Evolutionary conservation across 1,139 yeast genomes (phyloP).

Genomic region (Citeromyces hawaiiensis): DNA sequence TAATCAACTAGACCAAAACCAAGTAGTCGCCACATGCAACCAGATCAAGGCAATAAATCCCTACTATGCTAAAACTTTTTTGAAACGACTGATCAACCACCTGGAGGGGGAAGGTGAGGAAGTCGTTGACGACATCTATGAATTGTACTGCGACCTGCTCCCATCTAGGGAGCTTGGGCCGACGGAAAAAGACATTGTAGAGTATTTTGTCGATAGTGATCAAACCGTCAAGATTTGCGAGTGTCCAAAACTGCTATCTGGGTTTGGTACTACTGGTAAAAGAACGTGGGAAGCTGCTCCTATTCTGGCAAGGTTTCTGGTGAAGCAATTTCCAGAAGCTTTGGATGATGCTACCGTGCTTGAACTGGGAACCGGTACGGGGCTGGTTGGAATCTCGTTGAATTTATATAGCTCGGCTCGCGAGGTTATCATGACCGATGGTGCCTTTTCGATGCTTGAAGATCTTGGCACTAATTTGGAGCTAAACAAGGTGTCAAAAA

Average conservation of each 20-base stretch:
- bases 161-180: constrained; percentile 21
- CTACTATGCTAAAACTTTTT: constrained; percentile 32
- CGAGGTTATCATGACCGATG: constrained; percentile 56
- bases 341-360: constrained; percentile 22
- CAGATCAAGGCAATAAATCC: constrained; percentile 20
- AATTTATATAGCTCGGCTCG: constrained; percentile 15
- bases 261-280: constrained; percentile 73
- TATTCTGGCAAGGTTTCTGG: constrained; percentile 40
- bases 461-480: constrained; percentile 29
- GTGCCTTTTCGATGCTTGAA: constrained; percentile 53
- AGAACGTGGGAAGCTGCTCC: constrained; percentile 94
- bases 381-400: constrained; percentile 57
- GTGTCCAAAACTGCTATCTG: constrained; percentile 52
- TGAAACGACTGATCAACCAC: constrained; percentile 24
- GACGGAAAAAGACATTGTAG: constrained; percentile 31
- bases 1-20: neutral
- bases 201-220: constrained; percentile 23
- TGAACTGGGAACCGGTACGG: constrained; percentile 89
- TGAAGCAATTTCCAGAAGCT: constrained; percentile 7
- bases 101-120: constrained; percentile 22
- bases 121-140: constrained; percentile 35
- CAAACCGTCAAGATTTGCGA: constrained; percentile 34
- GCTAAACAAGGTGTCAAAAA: constrained; percentile 23
- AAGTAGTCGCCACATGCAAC: neutral
- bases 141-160: constrained; percentile 27